phyloP scores from a whole-genome alignment of 306 rosid genomes.

The Sechiopsis laciniata region DNA sequence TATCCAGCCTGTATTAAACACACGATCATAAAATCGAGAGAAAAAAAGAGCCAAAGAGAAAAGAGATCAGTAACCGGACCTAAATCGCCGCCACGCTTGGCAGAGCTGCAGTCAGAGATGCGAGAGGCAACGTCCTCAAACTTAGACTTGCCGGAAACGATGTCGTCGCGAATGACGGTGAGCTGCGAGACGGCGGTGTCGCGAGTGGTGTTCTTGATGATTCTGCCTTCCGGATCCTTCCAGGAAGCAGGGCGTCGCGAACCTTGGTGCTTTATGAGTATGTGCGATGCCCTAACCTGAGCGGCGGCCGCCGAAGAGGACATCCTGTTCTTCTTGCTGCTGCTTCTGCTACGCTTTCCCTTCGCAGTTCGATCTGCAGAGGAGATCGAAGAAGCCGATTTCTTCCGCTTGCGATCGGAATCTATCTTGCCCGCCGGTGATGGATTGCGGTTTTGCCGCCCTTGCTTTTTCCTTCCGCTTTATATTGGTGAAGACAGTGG shows the following conservation, averaged over 20 bases:
- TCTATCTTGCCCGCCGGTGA: slow-evolving; percentile 45
- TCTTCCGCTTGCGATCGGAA: slow-evolving; percentile 76
- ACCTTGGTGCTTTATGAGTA: slow-evolving; percentile 85
- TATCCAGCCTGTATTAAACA: background rate
- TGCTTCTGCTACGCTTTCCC: slow-evolving; percentile 31
- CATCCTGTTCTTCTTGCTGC: slow-evolving; percentile 48
- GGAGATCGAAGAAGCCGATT: slow-evolving; percentile 36
- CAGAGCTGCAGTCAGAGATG: slow-evolving; percentile 87
- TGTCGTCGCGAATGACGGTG: slow-evolving; percentile 54
- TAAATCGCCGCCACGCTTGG: slow-evolving; percentile 95
- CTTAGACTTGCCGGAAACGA: slow-evolving; percentile 62
- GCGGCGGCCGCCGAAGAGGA: slow-evolving; percentile 45
- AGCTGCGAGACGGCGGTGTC: slow-evolving; percentile 73
- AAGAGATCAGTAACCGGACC: slow-evolving; percentile 35
- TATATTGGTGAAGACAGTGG: slow-evolving; percentile 17
- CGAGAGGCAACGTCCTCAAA: slow-evolving; percentile 74
- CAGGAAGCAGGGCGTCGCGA: slow-evolving; percentile 88
- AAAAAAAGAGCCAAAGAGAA: background rate
- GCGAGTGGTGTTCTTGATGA: slow-evolving; percentile 62
- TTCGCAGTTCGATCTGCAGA: slow-evolving; percentile 48
- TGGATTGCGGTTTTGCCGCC: background rate
- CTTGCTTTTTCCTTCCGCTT: background rate
- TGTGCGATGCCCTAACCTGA: slow-evolving; percentile 92
- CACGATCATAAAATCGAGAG: background rate
- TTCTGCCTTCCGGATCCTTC: slow-evolving; percentile 91